Evolutionary conservation across 768 basidiomycete species (phyloP).

Genomic region (Strobilomyces echinocephalus): DNA sequence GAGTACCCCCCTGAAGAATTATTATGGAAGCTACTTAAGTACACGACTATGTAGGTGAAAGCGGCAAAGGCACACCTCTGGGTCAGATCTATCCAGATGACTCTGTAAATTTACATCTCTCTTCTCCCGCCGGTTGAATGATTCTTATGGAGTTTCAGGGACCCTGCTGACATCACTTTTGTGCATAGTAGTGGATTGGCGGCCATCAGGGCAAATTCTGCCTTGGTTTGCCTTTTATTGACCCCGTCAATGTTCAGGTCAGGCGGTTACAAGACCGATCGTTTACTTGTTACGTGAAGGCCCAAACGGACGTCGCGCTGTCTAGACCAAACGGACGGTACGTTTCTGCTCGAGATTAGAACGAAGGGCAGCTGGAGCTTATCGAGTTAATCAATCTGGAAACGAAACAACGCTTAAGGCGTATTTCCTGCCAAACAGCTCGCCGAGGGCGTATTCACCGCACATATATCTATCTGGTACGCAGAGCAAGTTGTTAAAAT

Average conservation of each 20-base stretch:
- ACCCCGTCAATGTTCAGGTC: constrained; percentile 13
- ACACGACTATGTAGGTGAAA: constrained; percentile 10
- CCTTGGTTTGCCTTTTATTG: constrained; percentile 18
- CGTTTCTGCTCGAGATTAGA: constrained; percentile 13
- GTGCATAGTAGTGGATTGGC: constrained; percentile 16
- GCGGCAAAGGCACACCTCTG: constrained; percentile 13
- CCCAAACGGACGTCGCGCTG: constrained; percentile 9
- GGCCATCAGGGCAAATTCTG: constrained; percentile 21
- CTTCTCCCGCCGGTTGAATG: constrained; percentile 26
- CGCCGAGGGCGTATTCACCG: constrained; percentile 7
- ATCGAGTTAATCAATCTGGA: constrained; percentile 20
- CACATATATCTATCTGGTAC: constrained; percentile 22
- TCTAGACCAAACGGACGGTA: constrained; percentile 11
- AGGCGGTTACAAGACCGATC: constrained; percentile 11
- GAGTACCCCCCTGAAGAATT: constrained; percentile 11
- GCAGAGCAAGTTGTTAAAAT: constrained; percentile 17
- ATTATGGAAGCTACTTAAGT: constrained; percentile 25
- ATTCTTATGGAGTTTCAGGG: constrained; percentile 19
- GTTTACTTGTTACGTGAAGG: constrained; percentile 19
- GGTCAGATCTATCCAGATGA: constrained; percentile 19
- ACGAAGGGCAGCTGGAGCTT: constrained; percentile 23
- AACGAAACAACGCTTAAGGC: constrained; percentile 13
- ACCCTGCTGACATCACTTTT: constrained; percentile 20
- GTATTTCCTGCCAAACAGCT: constrained; percentile 14
- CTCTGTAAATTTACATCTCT: constrained; percentile 10